Base-by-base conservation (phyloP, 257 asterid species). In the Lantana camara region DNA sequence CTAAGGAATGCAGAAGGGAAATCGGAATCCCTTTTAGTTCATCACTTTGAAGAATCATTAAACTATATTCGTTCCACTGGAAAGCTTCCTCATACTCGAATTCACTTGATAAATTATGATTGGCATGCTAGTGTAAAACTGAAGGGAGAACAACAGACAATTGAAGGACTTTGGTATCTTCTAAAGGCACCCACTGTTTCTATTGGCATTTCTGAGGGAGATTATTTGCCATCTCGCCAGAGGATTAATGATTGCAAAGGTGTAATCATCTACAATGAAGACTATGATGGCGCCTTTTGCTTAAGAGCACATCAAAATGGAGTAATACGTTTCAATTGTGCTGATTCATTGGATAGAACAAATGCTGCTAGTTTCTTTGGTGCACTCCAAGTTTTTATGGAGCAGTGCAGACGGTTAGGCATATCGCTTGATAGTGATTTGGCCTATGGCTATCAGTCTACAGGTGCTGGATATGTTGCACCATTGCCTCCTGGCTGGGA, bases 401-500 rank as follows among this genome's bases (percentile, higher is more conserved):
- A 90, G 86, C 99, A 93, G 72, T 93, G 99, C 60, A 85, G 99
- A 78, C 81, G 97, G 83, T 73, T 93, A 73, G 95, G 99, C 73
- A 83, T 93, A 82, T 93, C 96, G 63, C 96, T 93, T 65, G 99
- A 93, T 75, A 93, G 95, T 57, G 95, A 93, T 82, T 73, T 83
- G 77, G 87, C 85, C 58, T 83, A 79, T 66, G 95, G 86, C 51
- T 84, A 83, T 74, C 94, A 90, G 56, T 79, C 90, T 50, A 75
- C 83, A 73, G 82, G 86, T 77, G 83, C 84, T 63, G 97, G 91
- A 57, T 87, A 87, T 79, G 88, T 81, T 68, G 99, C 96, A 57
- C 99, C 99, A 35, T 75, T 93, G 85, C 99, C 99, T 58, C 96
- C 97, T 68, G 99, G 99, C 58, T 93, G 99, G 99, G 99, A 93